These are phyloP conservation scores for Leccinum pachyderme DNA, from an alignment of 1,284 basidiomycete genomes.

Conservation along the genomic window DNA sequence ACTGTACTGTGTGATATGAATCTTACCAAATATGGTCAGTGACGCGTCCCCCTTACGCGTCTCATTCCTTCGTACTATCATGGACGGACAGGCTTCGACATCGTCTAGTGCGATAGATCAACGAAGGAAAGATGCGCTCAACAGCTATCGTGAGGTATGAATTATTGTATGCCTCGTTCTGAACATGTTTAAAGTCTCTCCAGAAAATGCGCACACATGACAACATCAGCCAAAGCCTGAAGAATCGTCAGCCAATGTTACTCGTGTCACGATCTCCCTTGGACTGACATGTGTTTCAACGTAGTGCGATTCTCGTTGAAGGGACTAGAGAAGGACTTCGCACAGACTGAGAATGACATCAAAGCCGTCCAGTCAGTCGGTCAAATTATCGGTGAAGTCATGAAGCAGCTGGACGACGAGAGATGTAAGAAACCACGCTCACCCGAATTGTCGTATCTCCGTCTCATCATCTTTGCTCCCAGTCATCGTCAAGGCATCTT, in stretches of 20 bases:
- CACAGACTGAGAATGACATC: conserved; percentile 98
- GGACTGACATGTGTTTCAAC: conserved; percentile 3
- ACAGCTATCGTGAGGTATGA: conserved; percentile 62
- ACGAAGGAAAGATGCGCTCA: conserved; percentile 63
- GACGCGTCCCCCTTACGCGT: conserved; percentile 30
- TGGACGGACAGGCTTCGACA: conserved; percentile 54
- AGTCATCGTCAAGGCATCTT: conserved; percentile 99
- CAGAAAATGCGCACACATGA: conserved; percentile 93
- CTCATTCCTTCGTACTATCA: conserved; percentile 28
- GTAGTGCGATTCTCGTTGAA: conserved; percentile 82
- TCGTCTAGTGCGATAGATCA: conserved; percentile 58
- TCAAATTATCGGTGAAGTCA: conserved; percentile 98
- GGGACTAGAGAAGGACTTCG: conserved; percentile 85
- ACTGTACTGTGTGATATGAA: background rate
- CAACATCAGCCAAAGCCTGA: conserved; percentile 77
- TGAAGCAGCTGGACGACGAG: conserved; percentile 98
- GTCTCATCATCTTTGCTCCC: conserved; percentile 6
- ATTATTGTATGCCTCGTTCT: background rate
- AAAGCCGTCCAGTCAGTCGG: conserved; percentile 99
- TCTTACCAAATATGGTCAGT: conserved; percentile 4
- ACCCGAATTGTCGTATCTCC: background rate
- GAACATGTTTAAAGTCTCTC: conserved; percentile 12
- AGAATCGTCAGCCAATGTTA: conserved; percentile 65
- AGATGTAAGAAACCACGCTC: conserved; percentile 65
- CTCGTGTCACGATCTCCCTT: background rate